phyloP scores from a whole-genome alignment of 2,329 filamentous ascomycete genomes.

The Alternaria incomplexa region DNA sequence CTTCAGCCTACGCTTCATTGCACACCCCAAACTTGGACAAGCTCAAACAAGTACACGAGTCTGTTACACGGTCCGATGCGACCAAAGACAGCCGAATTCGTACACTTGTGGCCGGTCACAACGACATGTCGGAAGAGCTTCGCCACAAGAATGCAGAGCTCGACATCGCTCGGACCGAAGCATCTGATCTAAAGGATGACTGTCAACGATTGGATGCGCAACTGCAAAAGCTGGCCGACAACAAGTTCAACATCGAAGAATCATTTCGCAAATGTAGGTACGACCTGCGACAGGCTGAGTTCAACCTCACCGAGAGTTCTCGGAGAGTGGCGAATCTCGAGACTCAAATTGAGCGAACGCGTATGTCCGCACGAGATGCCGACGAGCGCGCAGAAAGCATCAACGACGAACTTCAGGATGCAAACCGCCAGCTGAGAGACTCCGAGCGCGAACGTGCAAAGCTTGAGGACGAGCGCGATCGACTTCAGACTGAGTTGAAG shows the following conservation, averaged over 20 bases:
- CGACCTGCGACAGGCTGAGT: background rate
- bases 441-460: background rate
- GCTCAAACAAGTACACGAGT: background rate
- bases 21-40: background rate
- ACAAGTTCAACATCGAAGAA: background rate
- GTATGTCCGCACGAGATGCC: background rate
- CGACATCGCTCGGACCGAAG: background rate
- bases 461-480: background rate
- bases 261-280: background rate
- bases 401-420: background rate
- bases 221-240: background rate
- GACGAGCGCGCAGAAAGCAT: background rate
- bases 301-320: background rate
- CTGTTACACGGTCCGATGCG: background rate
- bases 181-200: too few species aligned
- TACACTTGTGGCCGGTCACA: background rate
- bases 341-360: too few species aligned
- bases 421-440: background rate
- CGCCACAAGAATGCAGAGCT: background rate
- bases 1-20: too few species aligned
- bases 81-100: background rate
- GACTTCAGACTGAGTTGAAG: background rate
- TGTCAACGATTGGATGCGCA: background rate
- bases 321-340: background rate
- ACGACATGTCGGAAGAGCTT: background rate